Evolutionary conservation across 2,329 filamentous ascomycete species (phyloP).

Genomic region (Curvularia lunata): DNA sequence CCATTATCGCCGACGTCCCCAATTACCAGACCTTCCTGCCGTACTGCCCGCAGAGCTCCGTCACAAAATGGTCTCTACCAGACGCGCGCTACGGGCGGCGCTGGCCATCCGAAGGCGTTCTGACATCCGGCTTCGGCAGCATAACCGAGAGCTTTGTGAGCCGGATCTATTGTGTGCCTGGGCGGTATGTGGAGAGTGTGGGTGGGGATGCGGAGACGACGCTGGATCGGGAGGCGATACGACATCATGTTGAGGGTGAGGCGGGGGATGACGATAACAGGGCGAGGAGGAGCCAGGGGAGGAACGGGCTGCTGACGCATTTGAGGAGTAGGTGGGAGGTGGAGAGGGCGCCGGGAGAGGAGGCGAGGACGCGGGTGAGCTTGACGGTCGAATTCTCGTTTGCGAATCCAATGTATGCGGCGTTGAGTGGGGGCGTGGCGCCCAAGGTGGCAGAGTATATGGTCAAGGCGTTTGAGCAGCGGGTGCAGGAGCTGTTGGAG

Average conservation of each 20-base stretch:
- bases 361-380: conserved; percentile 72
- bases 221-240: conserved; percentile 50
- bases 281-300: conserved; percentile 8
- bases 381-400: conserved; percentile 84
- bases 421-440: conserved; percentile 80
- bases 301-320: conserved; percentile 65
- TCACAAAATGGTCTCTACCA: conserved; percentile 74
- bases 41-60: conserved; percentile 78
- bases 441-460: conserved; percentile 85
- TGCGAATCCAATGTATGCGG: conserved; percentile 83
- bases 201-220: conserved; percentile 63
- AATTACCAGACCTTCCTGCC: conserved; percentile 85
- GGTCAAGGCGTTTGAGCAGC: conserved; percentile 90
- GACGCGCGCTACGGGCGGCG: conserved; percentile 55
- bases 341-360: conserved; percentile 50
- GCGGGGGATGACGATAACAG: not conserved
- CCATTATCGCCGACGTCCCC: conserved; percentile 85
- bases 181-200: conserved; percentile 76
- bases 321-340: conserved; percentile 72
- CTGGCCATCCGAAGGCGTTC: conserved; percentile 76
- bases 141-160: conserved; percentile 85
- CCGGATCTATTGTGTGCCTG: conserved; percentile 77
- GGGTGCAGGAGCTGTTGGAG: conserved; percentile 66
- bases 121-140: conserved; percentile 84
- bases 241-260: conserved; percentile 50